Percentiles rank a stretch among this genome's conserved stretches.
phyloP scores from a whole-genome alignment of 2,329 filamentous ascomycete genomes.

The Talaromyces funiculosus region DNA sequence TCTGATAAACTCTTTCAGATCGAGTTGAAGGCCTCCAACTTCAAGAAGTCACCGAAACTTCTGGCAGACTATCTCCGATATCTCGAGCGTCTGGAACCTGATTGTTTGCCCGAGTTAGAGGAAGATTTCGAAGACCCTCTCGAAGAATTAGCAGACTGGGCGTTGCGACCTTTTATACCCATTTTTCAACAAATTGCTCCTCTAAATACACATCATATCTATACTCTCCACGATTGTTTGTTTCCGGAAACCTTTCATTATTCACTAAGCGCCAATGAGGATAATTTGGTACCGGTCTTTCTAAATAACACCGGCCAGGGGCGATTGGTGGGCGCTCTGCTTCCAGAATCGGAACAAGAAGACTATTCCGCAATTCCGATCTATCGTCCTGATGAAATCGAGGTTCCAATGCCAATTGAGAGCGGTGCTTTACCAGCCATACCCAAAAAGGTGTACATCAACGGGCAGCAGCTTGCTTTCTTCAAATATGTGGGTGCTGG shows the following conservation, averaged over 20 bases:
- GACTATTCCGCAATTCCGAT: constrained; percentile 16
- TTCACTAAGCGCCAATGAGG: background rate
- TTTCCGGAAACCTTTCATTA: constrained; percentile 16
- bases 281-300: background rate
- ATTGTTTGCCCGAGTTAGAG: constrained; percentile 12
- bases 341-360: background rate
- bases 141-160: constrained; percentile 14
- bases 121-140: constrained; percentile 16
- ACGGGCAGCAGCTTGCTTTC: constrained; percentile 14
- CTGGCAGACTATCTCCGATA: constrained; percentile 15
- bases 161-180: constrained; percentile 14
- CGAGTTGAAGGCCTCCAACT: constrained; percentile 13
- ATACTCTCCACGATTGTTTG: constrained; percentile 15
- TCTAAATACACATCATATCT: constrained; percentile 11
- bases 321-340: background rate
- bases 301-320: background rate
- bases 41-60: constrained; percentile 14
- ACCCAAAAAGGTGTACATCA: constrained; percentile 17
- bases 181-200: constrained; percentile 13
- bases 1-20: constrained; percentile 16
- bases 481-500: constrained; percentile 18
- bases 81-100: constrained; percentile 14
- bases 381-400: constrained; percentile 15
- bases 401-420: constrained; percentile 12
- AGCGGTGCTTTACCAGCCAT: constrained; percentile 14